Evolutionary conservation across 345 rosid species (phyloP).

Genomic region (Barbarea vulgaris): DNA sequence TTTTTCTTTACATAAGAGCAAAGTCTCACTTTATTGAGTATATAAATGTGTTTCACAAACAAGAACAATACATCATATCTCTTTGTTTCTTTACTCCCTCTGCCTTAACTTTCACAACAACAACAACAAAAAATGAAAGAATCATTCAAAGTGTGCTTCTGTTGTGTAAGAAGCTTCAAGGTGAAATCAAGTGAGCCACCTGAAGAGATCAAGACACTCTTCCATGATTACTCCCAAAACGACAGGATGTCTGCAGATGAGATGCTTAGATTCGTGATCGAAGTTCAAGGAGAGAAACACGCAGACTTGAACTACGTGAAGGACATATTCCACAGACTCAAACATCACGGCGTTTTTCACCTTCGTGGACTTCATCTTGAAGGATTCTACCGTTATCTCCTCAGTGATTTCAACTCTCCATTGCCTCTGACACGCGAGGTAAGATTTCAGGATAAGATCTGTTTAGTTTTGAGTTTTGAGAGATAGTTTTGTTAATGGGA

Average conservation of each 20-base stretch:
- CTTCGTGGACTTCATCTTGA: constrained; percentile 57
- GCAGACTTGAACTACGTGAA: constrained; percentile 58
- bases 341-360: constrained; percentile 40
- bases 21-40: neutral
- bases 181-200: constrained; percentile 74
- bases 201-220: constrained; percentile 57
- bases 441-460: neutral
- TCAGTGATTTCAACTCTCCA: constrained; percentile 50
- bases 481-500: neutral
- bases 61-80: neutral
- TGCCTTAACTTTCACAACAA: neutral
- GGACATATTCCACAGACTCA: constrained; percentile 45
- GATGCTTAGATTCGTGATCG: constrained; percentile 59
- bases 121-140: constrained; percentile 18
- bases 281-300: constrained; percentile 58
- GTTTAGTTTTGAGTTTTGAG: neutral
- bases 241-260: constrained; percentile 55
- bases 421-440: constrained; percentile 38
- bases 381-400: constrained; percentile 45
- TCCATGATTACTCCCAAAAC: constrained; percentile 51
- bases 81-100: constrained; percentile 19
- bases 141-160: constrained; percentile 41
- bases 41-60: constrained; percentile 19
- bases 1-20: neutral
- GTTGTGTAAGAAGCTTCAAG: constrained; percentile 74